Conservation (phyloP, 768 basidiomycete genomes). For the Calocybe gangraenosa region DNA sequence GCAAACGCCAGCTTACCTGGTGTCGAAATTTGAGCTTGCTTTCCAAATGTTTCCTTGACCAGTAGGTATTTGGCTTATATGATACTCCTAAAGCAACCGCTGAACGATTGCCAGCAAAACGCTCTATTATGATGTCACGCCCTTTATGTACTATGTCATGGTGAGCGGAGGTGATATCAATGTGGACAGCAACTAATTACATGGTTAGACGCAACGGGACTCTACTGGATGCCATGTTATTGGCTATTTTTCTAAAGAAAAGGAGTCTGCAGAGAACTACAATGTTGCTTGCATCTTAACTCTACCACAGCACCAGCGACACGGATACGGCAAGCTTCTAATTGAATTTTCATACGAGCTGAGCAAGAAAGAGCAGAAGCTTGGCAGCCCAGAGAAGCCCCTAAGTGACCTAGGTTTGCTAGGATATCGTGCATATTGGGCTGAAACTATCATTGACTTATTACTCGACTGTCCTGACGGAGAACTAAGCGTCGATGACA, state of each 20-base stretch:
- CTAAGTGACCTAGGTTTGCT: constrained; percentile 91
- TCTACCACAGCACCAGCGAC: constrained; percentile 96
- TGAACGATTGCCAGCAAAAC: constrained; percentile 67
- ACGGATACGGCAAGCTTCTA: constrained; percentile 90
- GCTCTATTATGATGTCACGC: constrained; percentile 98
- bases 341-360: constrained; percentile 99
- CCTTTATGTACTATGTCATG: constrained; percentile 99
- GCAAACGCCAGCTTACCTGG: constrained; percentile 92
- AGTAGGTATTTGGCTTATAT: constrained; percentile 50
- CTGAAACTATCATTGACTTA: constrained; percentile 91
- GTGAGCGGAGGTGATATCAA: constrained; percentile 33
- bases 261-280: constrained; percentile 96
- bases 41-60: constrained; percentile 98
- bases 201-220: constrained; percentile 70
- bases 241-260: constrained; percentile 99
- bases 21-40: constrained; percentile 95
- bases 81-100: constrained; percentile 16
- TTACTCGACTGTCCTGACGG: constrained; percentile 69
- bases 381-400: constrained; percentile 97
- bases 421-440: constrained; percentile 95
- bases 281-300: constrained; percentile 99
- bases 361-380: constrained; percentile 92
- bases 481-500: constrained; percentile 92
- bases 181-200: constrained; percentile 9
- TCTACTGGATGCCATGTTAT: constrained; percentile 89